A percentile compares a stretch with the other conserved stretches of the same genome.
phyloP scores from a whole-genome alignment of 495 filamentous ascomycete species.

The Alectoria sarmentosa region DNA sequence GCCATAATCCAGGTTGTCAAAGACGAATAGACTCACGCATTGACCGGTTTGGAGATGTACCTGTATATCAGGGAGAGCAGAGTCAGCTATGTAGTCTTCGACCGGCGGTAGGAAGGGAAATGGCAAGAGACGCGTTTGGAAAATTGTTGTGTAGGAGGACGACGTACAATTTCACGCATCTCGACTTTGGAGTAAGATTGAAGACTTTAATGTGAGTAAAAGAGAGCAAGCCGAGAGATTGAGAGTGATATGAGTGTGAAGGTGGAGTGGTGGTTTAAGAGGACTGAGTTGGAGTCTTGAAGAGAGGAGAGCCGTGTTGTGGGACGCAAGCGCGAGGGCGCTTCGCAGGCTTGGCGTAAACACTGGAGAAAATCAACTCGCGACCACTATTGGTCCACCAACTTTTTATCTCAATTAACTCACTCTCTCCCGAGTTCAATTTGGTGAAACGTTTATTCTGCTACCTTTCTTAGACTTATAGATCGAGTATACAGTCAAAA shows the following conservation, averaged over 20 bases:
- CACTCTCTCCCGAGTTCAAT: no score
- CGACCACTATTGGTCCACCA: not conserved
- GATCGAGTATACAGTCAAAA: not conserved
- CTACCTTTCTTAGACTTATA: no score
- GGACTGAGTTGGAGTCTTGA: conserved; percentile 5
- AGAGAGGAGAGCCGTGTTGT: conserved; percentile 18
- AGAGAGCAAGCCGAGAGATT: conserved; percentile 3
- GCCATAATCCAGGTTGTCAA: not conserved
- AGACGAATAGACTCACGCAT: conserved; percentile 60
- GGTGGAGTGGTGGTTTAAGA: conserved; percentile 7
- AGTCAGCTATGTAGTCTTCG: conserved; percentile 30
- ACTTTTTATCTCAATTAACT: no score
- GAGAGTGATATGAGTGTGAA: not conserved
- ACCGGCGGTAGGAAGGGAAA: conserved; percentile 30
- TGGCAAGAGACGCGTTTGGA: conserved; percentile 28
- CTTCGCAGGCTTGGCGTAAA: conserved; percentile 23
- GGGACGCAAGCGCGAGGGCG: conserved; percentile 17
- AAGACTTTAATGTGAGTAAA: not conserved
- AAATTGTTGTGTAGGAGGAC: conserved; percentile 18
- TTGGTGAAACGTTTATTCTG: no score
- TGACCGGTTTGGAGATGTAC: conserved; percentile 99
- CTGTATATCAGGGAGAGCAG: conserved; percentile 46
- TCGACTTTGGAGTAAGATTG: conserved; percentile 33
- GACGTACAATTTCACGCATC: conserved; percentile 94
- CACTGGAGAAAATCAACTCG: conserved; percentile 4